phyloP scores from a whole-genome alignment of 768 basidiomycete species.

The Lentinula detonsa region DNA sequence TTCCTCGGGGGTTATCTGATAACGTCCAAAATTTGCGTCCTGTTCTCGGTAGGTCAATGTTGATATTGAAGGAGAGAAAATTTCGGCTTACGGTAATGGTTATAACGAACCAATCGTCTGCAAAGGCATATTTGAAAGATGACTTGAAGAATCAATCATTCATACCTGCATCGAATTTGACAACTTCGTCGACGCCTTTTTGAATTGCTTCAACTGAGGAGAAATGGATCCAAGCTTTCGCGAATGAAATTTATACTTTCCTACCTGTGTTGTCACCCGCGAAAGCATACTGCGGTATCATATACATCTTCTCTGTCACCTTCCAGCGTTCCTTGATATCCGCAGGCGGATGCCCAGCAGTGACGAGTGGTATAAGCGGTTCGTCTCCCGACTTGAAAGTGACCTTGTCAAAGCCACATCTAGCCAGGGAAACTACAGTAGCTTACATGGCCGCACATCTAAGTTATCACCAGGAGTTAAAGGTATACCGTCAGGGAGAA shows the following conservation, averaged over 20 bases:
- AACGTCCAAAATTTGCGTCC: slow-evolving; percentile 65
- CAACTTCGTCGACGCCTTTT: slow-evolving; percentile 56
- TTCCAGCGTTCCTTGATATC: slow-evolving; percentile 61
- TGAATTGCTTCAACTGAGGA: slow-evolving; percentile 55
- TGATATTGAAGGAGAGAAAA: neutral
- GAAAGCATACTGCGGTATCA: slow-evolving; percentile 64
- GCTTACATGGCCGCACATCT: slow-evolving; percentile 65
- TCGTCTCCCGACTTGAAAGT: slow-evolving; percentile 55
- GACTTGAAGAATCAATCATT: neutral
- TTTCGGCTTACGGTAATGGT: slow-evolving; percentile 43
- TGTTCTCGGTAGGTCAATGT: slow-evolving; percentile 9
- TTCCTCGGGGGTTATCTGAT: slow-evolving; percentile 55
- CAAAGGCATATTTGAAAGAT: neutral
- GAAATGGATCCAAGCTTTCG: slow-evolving; percentile 1
- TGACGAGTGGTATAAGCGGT: slow-evolving; percentile 47
- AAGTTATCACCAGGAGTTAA: slow-evolving; percentile 5
- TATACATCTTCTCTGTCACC: slow-evolving; percentile 62
- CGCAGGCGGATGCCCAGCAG: slow-evolving; percentile 39
- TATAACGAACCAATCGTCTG: slow-evolving; percentile 70
- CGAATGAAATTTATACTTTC: slow-evolving; percentile 3
- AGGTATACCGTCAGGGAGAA: neutral
- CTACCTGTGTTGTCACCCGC: slow-evolving; percentile 61
- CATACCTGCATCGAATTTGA: slow-evolving; percentile 55
- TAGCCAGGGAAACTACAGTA: neutral
- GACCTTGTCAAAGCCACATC: neutral